Evolutionary conservation across 2,329 filamentous ascomycete species (phyloP).

Genomic region (Alternaria solani): DNA sequence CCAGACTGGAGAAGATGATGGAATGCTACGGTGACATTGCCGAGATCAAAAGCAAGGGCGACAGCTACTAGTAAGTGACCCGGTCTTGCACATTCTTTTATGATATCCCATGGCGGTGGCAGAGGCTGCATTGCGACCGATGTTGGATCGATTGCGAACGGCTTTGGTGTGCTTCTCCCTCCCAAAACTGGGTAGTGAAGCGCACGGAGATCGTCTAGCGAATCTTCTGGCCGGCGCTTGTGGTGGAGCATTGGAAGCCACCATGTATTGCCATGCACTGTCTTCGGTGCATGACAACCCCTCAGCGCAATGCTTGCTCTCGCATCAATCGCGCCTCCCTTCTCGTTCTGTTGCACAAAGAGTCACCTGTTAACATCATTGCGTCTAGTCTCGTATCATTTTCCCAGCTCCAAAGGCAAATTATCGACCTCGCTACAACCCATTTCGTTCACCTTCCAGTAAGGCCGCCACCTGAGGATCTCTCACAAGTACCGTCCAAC

Average conservation of each 20-base stretch:
- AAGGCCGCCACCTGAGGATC: conserved; percentile 59
- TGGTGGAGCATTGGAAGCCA: conserved; percentile 17
- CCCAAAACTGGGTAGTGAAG: conserved; percentile 15
- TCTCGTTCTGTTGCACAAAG: not conserved
- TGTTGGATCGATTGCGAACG: conserved; percentile 4
- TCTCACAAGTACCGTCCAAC: conserved; percentile 60
- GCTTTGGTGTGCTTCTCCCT: conserved; percentile 10
- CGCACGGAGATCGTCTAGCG: conserved; percentile 21
- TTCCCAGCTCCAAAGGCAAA: conserved; percentile 60
- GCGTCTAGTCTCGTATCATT: conserved; percentile 60
- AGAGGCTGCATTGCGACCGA: conserved; percentile 3
- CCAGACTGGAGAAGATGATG: conserved; percentile 53
- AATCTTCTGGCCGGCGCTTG: conserved; percentile 13
- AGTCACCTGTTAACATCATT: conserved; percentile 9
- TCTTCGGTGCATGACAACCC: conserved; percentile 17
- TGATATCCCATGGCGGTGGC: conserved; percentile 10
- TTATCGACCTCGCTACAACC: conserved; percentile 60
- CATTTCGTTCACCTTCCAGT: conserved; percentile 62
- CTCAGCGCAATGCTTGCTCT: conserved; percentile 13
- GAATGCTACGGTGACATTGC: conserved; percentile 53
- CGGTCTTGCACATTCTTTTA: conserved; percentile 29
- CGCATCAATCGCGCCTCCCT: not conserved
- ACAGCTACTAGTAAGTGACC: conserved; percentile 56
- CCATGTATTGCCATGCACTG: conserved; percentile 16
- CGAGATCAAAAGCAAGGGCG: conserved; percentile 55